Evolutionary conservation across 352 stramenopile species (phyloP), one percentile per base, ranked within the genome.

Genomic region (Phytophthora agathidicida): DNA sequence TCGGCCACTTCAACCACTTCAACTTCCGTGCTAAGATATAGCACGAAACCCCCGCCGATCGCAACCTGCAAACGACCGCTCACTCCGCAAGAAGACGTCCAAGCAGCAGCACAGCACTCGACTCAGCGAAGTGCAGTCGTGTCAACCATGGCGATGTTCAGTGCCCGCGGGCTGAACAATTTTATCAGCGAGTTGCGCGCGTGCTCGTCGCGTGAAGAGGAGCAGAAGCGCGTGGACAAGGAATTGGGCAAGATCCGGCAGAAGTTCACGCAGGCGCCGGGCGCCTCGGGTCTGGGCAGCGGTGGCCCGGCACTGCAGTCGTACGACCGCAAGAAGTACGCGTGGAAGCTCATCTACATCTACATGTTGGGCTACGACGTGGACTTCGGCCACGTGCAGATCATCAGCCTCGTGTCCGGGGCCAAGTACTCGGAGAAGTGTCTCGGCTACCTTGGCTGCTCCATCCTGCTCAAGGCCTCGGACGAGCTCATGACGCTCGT

Each of bases 261-360:
- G 59, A 98, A 99, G 66, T 99, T 99, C 75, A 98, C 93, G 45
- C 84, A 91, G 42, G 80, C 73, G 0, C 13, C 48, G 5, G 32
- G 55, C 28, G 41, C 16, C 26, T 66, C 48, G 22, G 62, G 49
- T 8, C 27, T 71, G 26, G 56, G 62, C 7, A 32, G 62, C 22
- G 56, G 62, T 16, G 62, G 56, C 16, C 75, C 78, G 27, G 52
- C 68, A 30, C 74, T 99, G 27, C 96, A 93, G 59, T 96, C 89
- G 35, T 99, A 99, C 73, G 93, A 99, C 72, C 89, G 96, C 51
- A 99, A 99, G 71, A 99, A 99, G 75, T 99, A 99, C 75, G 95
- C 98, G 42, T 99, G 96, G 96, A 99, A 99, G 81, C 79, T 99
- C 53, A 97, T 99, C 22, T 99, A 99, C 79, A 99, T 99, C 74